phyloP scores from a whole-genome alignment of 306 rosid genomes.

The Cicer arietinum region DNA sequence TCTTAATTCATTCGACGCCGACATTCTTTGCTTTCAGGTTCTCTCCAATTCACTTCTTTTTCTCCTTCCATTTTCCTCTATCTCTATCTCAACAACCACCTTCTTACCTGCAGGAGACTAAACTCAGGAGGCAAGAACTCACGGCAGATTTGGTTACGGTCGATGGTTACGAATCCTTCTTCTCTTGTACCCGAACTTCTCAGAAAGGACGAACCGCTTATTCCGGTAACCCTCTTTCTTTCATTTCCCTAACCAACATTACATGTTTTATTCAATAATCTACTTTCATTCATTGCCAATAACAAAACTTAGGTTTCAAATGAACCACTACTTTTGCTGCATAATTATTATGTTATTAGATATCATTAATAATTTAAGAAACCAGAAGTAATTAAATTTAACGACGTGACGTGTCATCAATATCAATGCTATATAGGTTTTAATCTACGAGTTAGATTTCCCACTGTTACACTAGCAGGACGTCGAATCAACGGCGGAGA shows the following conservation, averaged over 20 bases:
- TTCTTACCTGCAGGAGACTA: constrained; percentile 63
- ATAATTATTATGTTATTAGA: not conserved
- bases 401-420: no score
- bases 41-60: not conserved
- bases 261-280: not conserved
- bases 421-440: no score
- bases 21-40: constrained; percentile 83
- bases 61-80: constrained; percentile 1
- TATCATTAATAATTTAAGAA: no score
- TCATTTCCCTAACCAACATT: not conserved
- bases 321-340: not conserved
- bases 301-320: not conserved
- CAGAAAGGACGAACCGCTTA: constrained; percentile 80
- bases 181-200: constrained; percentile 80
- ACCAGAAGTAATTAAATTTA: no score
- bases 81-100: not conserved
- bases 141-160: constrained; percentile 80
- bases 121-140: constrained; percentile 73
- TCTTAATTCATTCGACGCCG: constrained; percentile 84
- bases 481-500: no score
- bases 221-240: constrained; percentile 64
- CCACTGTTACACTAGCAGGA: no score
- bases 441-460: no score
- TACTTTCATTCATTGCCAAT: not conserved
- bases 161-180: constrained; percentile 85